Conservation (phyloP, 441 rosid species). For the Breynia disticha region DNA sequence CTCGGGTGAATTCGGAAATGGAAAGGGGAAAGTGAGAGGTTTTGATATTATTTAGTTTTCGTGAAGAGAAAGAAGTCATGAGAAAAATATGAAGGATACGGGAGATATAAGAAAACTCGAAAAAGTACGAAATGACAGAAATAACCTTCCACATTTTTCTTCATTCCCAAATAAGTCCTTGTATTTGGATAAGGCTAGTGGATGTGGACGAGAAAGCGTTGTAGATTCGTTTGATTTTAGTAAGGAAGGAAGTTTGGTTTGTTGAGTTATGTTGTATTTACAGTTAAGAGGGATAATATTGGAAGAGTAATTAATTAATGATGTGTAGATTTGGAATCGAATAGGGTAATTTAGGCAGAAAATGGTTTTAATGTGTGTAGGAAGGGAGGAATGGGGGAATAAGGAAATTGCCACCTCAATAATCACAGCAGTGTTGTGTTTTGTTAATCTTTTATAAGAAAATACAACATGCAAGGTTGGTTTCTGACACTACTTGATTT, state of each 20-base stretch:
- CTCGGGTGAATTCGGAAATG: neutral
- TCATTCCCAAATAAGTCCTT: slow-evolving; percentile 4
- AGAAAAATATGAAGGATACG: neutral
- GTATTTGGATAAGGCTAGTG: slow-evolving; percentile 15
- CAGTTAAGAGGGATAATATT: no score
- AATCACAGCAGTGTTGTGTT: no score
- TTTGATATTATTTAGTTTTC: neutral
- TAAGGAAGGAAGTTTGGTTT: neutral
- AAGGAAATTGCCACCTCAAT: no score
- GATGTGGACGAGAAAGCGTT: slow-evolving; percentile 1
- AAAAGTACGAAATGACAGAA: slow-evolving; percentile 12
- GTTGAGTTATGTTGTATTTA: no score
- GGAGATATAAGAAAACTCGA: neutral
- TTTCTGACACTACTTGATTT: no score
- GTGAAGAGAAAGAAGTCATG: neutral
- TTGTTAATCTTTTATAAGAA: no score
- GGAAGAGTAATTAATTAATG: no score
- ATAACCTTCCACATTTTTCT: slow-evolving; percentile 3
- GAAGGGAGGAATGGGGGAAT: no score
- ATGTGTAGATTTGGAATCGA: no score
- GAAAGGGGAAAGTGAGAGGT: neutral
- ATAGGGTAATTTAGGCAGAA: no score
- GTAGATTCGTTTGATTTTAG: neutral
- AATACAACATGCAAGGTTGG: no score
- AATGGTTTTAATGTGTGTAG: no score